Percentiles rank a stretch among this genome's conserved stretches.
Evolutionary conservation across 371 early-diverging fungal genomes (phyloP).

Genomic region (Enterocytospora artemiae): DNA sequence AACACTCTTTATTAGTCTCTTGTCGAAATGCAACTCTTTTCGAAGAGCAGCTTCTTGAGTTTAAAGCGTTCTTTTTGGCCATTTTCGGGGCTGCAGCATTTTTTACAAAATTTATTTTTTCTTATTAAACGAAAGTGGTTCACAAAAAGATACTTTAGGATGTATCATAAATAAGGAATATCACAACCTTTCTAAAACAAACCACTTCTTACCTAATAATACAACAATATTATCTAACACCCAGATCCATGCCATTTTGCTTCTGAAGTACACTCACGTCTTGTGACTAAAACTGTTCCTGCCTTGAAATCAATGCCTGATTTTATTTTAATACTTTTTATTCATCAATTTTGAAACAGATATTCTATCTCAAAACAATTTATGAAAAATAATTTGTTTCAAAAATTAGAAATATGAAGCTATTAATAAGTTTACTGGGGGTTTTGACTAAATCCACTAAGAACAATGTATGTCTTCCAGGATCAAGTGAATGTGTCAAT

Average conservation of each 20-base stretch:
- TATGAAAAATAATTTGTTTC: not conserved
- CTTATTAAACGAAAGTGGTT: not conserved
- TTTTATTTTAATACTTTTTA: not conserved
- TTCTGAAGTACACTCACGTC: too few species aligned
- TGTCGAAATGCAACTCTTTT: conserved; percentile 26
- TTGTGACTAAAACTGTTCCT: not conserved
- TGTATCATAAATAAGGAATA: not conserved
- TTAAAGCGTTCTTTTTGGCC: conserved; percentile 18
- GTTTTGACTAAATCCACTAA: not conserved
- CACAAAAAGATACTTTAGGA: not conserved
- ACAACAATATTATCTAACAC: too few species aligned
- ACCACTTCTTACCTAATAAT: too few species aligned
- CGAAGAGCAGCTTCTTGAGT: conserved; percentile 28
- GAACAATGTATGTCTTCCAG: conserved; percentile 43
- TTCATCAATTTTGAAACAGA: not conserved
- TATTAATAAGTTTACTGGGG: not conserved
- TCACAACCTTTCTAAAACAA: not conserved
- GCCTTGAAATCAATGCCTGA: not conserved
- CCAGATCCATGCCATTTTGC: too few species aligned
- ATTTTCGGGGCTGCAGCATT: not conserved
- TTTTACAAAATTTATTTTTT: not conserved
- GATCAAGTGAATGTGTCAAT: conserved; percentile 42
- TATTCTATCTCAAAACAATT: not conserved
- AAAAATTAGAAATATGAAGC: too few species aligned
- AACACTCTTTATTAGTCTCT: conserved; percentile 45